Conservation (phyloP, 148 eudicot genomes). For the Rhododendron kiyosumense region DNA sequence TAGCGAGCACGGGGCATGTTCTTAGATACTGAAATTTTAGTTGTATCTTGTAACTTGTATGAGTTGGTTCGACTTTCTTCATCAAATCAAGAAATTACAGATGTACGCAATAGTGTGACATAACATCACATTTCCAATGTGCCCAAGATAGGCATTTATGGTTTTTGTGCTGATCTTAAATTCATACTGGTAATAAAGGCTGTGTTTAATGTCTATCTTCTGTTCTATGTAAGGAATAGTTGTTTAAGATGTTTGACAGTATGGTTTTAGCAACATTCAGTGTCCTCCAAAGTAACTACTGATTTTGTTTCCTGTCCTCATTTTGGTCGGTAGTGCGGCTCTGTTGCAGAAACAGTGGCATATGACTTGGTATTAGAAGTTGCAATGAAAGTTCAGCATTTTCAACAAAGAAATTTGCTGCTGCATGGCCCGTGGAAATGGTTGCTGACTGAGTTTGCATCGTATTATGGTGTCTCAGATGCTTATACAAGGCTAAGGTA, state of each 20-base stretch:
- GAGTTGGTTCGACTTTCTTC: neutral
- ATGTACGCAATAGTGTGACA: neutral
- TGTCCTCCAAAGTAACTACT: neutral
- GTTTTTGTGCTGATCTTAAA: neutral
- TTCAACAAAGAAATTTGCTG: conserved; percentile 76
- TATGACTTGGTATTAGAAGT: conserved; percentile 86
- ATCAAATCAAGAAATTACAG: neutral
- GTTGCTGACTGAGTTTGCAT: conserved; percentile 84
- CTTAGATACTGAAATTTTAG: neutral
- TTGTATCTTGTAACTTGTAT: neutral
- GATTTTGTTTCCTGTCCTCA: neutral
- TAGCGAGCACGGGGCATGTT: neutral
- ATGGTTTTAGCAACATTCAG: neutral
- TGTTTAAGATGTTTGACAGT: neutral
- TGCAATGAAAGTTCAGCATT: conserved; percentile 90
- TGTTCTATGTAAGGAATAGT: neutral
- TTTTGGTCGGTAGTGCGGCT: conserved; percentile 51
- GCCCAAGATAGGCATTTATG: neutral
- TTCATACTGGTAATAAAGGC: neutral
- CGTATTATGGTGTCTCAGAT: conserved; percentile 89
- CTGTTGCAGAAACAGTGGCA: conserved; percentile 96
- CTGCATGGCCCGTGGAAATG: conserved; percentile 90
- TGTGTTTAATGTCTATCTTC: neutral
- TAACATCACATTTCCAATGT: neutral
- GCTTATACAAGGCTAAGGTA: conserved; percentile 89